phyloP scores from a whole-genome alignment of 768 basidiomycete genomes.

The Kwoniella newhampshirensis region DNA sequence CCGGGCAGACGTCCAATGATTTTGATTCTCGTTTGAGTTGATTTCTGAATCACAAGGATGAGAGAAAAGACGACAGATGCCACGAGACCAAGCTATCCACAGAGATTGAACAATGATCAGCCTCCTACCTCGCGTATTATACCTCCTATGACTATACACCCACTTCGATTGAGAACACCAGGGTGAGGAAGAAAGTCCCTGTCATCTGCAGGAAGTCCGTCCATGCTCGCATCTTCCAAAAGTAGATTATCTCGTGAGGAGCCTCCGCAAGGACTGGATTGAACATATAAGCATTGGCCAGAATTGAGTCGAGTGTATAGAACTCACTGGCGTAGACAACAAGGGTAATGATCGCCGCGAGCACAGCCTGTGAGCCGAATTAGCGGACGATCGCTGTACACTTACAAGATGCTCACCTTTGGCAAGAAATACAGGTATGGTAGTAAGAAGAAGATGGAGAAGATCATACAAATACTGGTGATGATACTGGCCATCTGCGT shows the following conservation, averaged over 20 bases:
- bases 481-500: conserved; percentile 81
- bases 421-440: conserved; percentile 83
- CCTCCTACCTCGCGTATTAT: not conserved
- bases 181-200: conserved; percentile 81
- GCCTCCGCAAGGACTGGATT: conserved; percentile 52
- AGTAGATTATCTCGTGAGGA: conserved; percentile 81
- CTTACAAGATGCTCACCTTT: conserved; percentile 62
- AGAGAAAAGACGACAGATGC: conserved; percentile 83
- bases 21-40: conserved; percentile 83
- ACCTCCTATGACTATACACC: conserved; percentile 10
- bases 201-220: conserved; percentile 81
- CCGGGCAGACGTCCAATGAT: conserved; percentile 87
- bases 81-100: conserved; percentile 69
- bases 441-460: conserved; percentile 85
- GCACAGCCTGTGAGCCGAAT: conserved; percentile 28
- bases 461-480: conserved; percentile 69
- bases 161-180: conserved; percentile 83
- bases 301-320: not conserved
- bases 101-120: not conserved
- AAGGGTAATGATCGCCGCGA: conserved; percentile 66
- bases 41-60: conserved; percentile 82
- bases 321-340: conserved; percentile 70
- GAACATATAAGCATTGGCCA: not conserved
- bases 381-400: not conserved
- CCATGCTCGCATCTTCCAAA: conserved; percentile 91